Evolutionary conservation across 2,329 filamentous ascomycete species (phyloP), one percentile per base, ranked within the genome.

Genomic region (Colletotrichum salicis): DNA sequence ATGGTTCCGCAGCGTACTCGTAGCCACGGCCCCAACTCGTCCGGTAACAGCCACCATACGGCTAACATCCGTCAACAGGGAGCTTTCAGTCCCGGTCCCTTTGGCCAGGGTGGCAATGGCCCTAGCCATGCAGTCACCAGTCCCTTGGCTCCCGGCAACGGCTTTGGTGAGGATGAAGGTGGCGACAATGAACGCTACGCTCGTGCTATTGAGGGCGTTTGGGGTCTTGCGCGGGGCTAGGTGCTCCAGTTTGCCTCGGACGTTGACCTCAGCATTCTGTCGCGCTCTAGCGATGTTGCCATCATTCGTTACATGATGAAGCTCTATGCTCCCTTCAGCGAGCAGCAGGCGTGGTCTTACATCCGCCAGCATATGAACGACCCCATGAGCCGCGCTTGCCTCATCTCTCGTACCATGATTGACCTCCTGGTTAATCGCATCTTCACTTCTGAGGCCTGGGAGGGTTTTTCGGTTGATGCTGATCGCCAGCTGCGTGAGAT

Each of bases 401-500:
- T 85, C n/a, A 80, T 85, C 19, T 84, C 83, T 2, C 80, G 83
- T 7, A 78, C 84, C 71, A 79, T 84, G 24, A 79, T 84, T 35
- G 83, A 84, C 75, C 84, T 82, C 66, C 78, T 85, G 52, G 82
- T 84, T 65, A 82, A 82, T 70, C 78, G 82, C 3, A 80, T 84
- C 51, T 84, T 83, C 81, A 79, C 80, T 2, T 79, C 81, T 5
- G 77, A 78, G 37, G 82, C 82, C 6, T 85, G 83, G 83, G 77
- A 78, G 63, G 81, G 81, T 24, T 80, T 80, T 5, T 81, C 83
- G 65, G 73, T 71, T 19, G 78, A 82, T 45, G 77, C 79, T n/a
- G 80, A 79, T 7, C 78, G 77, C 24, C 77, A 78, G 4, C 77
- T 84, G 10, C 73, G 79, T 31, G 79, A 83, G 27, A 71, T 71